Evolutionary conservation across 371 early-diverging fungal species (phyloP).

Genomic region (Rhizopus delemar): DNA sequence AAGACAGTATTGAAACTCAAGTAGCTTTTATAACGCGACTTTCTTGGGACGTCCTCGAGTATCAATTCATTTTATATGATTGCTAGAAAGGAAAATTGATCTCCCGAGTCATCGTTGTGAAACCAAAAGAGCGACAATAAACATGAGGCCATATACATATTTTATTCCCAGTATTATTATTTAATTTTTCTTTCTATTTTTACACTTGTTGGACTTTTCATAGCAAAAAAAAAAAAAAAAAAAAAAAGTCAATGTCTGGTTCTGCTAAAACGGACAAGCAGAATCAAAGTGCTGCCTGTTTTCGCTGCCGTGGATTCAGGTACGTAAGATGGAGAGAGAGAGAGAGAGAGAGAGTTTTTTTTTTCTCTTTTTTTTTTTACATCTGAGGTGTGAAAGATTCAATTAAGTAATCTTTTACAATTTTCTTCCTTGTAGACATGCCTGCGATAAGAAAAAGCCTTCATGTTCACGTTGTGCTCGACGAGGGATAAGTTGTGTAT

Average conservation of each 20-base stretch:
- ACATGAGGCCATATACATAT: background rate
- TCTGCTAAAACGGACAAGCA: background rate
- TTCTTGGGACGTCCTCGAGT: too few species aligned
- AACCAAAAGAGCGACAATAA: constrained; percentile 6
- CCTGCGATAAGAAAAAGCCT: constrained; percentile 36
- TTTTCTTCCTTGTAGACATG: constrained; percentile 23
- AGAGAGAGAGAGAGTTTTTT: background rate
- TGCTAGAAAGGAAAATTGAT: background rate
- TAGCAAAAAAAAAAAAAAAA: background rate
- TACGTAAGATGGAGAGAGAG: constrained; percentile 10
- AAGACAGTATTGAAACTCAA: background rate
- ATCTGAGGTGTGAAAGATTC: too few species aligned
- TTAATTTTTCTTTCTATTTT: background rate
- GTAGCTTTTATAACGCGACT: background rate
- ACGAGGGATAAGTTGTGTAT: constrained; percentile 35
- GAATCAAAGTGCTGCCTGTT: constrained; percentile 34
- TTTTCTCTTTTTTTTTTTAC: too few species aligned
- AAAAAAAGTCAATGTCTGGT: constrained; percentile 1
- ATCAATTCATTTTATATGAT: too few species aligned
- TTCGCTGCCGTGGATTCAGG: constrained; percentile 40
- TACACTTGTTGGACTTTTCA: too few species aligned
- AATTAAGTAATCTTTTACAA: too few species aligned
- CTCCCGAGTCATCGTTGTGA: background rate
- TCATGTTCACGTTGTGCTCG: constrained; percentile 36
- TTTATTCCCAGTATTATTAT: constrained; percentile 3